A percentile compares a stretch with the other conserved stretches of the same genome.
Evolutionary conservation across 768 basidiomycete species (phyloP).

Genomic region (Leucosporidium creatinivorum): DNA sequence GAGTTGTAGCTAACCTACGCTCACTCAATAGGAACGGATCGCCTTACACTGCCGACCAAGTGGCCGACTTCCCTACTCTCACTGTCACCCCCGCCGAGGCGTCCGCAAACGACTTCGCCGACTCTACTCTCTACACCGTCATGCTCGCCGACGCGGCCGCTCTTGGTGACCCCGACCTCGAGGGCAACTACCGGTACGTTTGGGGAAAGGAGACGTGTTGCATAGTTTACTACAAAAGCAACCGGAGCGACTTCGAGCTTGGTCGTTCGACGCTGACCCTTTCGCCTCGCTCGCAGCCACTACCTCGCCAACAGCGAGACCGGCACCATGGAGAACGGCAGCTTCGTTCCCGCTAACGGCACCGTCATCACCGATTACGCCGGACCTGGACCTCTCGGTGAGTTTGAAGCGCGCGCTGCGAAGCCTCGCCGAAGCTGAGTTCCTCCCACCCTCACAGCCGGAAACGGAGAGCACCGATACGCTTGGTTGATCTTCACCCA

Average conservation of each 20-base stretch:
- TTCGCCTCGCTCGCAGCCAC: slow-evolving; percentile 5
- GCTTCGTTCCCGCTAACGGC: slow-evolving; percentile 17
- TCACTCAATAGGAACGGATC: slow-evolving; percentile 15
- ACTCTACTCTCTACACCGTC: slow-evolving; percentile 18
- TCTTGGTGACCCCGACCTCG: slow-evolving; percentile 27
- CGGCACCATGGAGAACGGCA: slow-evolving; percentile 18
- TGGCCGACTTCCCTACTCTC: slow-evolving; percentile 7
- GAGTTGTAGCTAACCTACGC: not conserved
- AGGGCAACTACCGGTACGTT: slow-evolving; percentile 31
- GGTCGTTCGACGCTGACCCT: too few species aligned
- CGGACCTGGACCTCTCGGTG: slow-evolving; percentile 2
- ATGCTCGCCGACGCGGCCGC: slow-evolving; percentile 28
- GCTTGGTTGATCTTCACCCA: slow-evolving; percentile 33
- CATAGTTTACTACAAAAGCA: too few species aligned
- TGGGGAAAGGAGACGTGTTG: too few species aligned
- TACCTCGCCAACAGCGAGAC: slow-evolving; percentile 27
- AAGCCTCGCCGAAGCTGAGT: not conserved
- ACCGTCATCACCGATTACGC: slow-evolving; percentile 19
- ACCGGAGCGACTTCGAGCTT: too few species aligned
- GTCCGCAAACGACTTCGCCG: slow-evolving; percentile 13
- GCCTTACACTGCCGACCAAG: slow-evolving; percentile 18
- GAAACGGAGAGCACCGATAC: slow-evolving; percentile 32
- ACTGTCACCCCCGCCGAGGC: slow-evolving; percentile 17
- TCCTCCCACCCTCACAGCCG: slow-evolving; percentile 2
- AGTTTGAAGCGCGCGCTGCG: not conserved